Conservation (phyloP, 805 yeast species). For the Cyberlindnera maclurae region DNA sequence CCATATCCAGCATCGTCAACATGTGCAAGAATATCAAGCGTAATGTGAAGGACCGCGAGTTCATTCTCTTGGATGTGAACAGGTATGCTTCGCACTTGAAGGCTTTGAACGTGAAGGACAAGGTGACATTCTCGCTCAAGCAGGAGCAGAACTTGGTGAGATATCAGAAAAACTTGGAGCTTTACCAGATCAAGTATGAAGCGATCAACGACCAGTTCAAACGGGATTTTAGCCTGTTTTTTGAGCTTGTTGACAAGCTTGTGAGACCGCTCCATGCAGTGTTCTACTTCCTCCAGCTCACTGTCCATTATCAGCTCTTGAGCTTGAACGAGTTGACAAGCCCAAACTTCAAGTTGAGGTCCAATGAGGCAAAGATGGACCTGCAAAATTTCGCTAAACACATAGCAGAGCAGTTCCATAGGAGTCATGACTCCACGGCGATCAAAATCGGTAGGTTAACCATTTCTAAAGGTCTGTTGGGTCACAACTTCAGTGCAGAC, state of each 20-base stretch:
- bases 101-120: conserved; percentile 21
- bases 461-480: conserved; percentile 8
- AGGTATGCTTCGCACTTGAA: conserved; percentile 22
- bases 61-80: conserved; percentile 33
- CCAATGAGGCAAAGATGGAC: conserved; percentile 5
- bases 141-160: conserved; percentile 30
- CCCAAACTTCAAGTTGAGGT: conserved; percentile 8
- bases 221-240: conserved; percentile 39
- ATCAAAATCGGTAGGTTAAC: conserved; percentile 2
- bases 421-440: background rate
- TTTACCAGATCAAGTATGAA: conserved; percentile 31
- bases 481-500: background rate
- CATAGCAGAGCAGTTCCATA: conserved; percentile 5
- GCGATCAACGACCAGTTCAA: conserved; percentile 33
- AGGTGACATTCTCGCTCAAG: conserved; percentile 26
- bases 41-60: conserved; percentile 26
- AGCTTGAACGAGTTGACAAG: conserved; percentile 9
- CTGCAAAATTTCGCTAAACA: conserved; percentile 2
- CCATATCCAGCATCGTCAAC: conserved; percentile 10
- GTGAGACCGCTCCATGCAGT: conserved; percentile 24
- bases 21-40: conserved; percentile 24
- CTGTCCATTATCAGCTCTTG: conserved; percentile 29
- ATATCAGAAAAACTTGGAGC: conserved; percentile 25
- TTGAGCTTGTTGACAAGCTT: conserved; percentile 26
- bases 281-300: conserved; percentile 33